These are phyloP conservation scores for Alternaria tenuissima DNA, from an alignment of 2,329 filamentous ascomycete genomes.

Conservation along the genomic window DNA sequence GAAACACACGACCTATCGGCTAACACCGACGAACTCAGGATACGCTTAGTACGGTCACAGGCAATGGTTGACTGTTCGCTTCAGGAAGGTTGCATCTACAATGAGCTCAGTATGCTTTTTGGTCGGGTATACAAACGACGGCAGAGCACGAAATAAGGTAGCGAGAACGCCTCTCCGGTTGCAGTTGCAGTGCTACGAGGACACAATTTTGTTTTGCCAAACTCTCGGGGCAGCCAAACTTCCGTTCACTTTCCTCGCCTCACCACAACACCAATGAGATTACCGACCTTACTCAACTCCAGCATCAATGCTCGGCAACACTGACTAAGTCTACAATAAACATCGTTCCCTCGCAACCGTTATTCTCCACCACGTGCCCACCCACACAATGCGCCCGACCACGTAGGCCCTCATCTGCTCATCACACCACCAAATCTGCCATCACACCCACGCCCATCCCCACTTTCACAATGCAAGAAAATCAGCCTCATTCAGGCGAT, in stretches of 20 bases:
- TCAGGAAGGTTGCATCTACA: not conserved
- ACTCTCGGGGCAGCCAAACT: not conserved
- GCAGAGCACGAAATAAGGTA: not conserved
- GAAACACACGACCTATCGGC: not conserved
- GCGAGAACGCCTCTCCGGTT: not conserved
- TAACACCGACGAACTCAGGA: not conserved
- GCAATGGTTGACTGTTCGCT: not conserved
- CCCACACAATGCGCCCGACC: not conserved
- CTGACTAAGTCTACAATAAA: not conserved
- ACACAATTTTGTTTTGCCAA: not conserved
- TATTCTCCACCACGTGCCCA: not conserved
- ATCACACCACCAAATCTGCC: constrained; percentile 1
- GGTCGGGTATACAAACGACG: not conserved
- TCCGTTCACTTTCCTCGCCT: not conserved
- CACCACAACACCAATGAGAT: not conserved
- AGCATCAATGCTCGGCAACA: not conserved
- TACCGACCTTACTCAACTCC: not conserved
- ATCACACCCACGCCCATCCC: not conserved
- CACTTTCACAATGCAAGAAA: not conserved
- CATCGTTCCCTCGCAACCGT: constrained; percentile 2
- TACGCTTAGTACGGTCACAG: not conserved
- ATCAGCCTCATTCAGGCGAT: constrained; percentile 2
- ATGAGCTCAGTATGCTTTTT: not conserved
- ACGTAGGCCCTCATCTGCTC: not conserved
- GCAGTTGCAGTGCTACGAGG: not conserved